Evolutionary conservation across 306 rosid genomes (phyloP), one percentile per base, ranked within the genome.

Genomic region (Cercis canadensis): DNA sequence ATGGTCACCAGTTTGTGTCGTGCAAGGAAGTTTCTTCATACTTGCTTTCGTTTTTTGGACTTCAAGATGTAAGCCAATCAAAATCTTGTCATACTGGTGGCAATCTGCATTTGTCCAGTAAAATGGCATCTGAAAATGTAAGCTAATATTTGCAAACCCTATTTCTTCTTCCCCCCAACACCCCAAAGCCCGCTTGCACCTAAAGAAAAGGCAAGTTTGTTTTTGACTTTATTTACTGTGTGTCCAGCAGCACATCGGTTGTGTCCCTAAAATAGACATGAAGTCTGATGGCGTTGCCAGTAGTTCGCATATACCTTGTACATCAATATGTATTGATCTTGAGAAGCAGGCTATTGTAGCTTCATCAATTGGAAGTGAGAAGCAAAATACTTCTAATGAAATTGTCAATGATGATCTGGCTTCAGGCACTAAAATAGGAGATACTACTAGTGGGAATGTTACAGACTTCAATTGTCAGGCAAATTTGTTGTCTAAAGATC

Each of bases 1-100:
- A 80, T 77, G 97, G 97, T 81, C 79, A 21, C 70, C 85, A 88
- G 80, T 90, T 90, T 83, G 83, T 74, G 72, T 84, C 95, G 0
- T 88, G 70, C 88, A 84, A 88, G 85, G 92, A 88, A 67, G 88
- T 80, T 60, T 84, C 85, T 70, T 77, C 90, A 16, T 69, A 80
- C 87, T 74, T 87, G 88, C 76, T 74, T 44, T 72, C 91, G 55
- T 70, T 64, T 77, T 62, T 19, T 51, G 83, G 80, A 49, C 66
- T 62, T 47, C 85, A 77, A 72, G 84, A 77, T 43, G 44, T 62
- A 53, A 60, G 46, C 74, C 55, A 73, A 49, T 34, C 64, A 46
- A 78, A 76, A 58, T 76, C 83, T 69, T 53, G 57, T 75, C 86
- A 39, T 63, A 37, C 69, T 39, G 82, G 62, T 71, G 85, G 63